Base-by-base conservation (phyloP, 2,329 filamentous ascomycete genomes). In the Metarhizium guizhouense region DNA sequence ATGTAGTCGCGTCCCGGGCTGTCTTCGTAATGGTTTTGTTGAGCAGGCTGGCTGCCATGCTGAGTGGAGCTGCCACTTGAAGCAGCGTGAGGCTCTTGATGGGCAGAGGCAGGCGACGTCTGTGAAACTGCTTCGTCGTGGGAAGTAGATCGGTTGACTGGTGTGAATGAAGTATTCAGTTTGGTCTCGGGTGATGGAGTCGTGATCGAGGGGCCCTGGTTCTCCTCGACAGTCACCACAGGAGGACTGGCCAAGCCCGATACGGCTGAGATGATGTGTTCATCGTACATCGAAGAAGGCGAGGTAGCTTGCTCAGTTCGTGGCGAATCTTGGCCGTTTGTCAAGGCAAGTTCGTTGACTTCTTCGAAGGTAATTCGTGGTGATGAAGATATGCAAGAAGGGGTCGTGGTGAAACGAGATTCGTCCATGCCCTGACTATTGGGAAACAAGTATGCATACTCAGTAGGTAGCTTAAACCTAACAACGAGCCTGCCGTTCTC, bases 391-490 rank as follows among this genome's bases (percentile, higher is more conserved):
- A 62, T 58, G 2, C 59, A 56, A 1, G 61, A 65, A 7, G 63
- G 64, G 2, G 64, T 60, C 3, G 53, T 52, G 13, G 62, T 60
- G 10, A 64, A 65, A 2, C 42, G 60, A 38, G 63, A 62, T 40
- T 66, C 64, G n/a, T 68, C 62, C 18, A 60, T 58, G 3, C 63
- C 65, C 52, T 69, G 65, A 53, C 56, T 66, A 2, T 57, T 47
- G 13, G 68, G 65, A 54, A 72, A 70, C 47, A 69, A 55, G 40
- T 61, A 54, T 30, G 65, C 63, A 54, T 66, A 66, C 55, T 68
- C 56, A 25, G 62, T 57, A 53, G 70, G 67, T 53, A 72, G 47
- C 70, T 72, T 72, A 70, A 72, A 72, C 66, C 68, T 63, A 57
- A 72, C 69, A 55, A 70, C 59, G 42, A 72, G 65, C 54, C 67